Evolutionary conservation across 2,329 filamentous ascomycete genomes (phyloP).

Genomic region (Acrodontium crateriforme): DNA sequence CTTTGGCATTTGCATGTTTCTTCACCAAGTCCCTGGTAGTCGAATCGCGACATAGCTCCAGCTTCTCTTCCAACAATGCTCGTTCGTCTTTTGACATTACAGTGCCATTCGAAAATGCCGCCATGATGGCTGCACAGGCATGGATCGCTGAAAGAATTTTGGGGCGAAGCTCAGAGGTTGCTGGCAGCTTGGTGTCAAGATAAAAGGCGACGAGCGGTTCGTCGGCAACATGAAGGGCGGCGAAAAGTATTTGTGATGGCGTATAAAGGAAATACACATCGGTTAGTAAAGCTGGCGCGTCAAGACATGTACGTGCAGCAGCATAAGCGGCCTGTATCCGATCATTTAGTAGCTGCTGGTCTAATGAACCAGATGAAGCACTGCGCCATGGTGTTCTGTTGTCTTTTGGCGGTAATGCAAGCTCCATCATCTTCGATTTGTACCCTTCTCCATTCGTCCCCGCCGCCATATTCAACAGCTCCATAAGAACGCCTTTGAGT

Average conservation of each 20-base stretch:
- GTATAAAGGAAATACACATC: conserved; percentile 97
- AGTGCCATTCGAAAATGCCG: conserved; percentile 10
- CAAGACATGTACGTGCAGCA: conserved; percentile 56
- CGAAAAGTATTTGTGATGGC: conserved; percentile 84
- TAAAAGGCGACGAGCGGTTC: conserved; percentile 41
- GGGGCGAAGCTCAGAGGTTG: conserved; percentile 7
- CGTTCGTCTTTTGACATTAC: conserved; percentile 21
- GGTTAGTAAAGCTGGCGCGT: conserved; percentile 65
- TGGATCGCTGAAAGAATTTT: conserved; percentile 27
- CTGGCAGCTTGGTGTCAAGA: conserved; percentile 29
- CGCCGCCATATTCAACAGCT: conserved; percentile 55
- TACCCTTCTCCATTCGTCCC: conserved; percentile 31
- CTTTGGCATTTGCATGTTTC: conserved; percentile 48
- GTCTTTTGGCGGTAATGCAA: conserved; percentile 5
- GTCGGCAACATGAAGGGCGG: conserved; percentile 65
- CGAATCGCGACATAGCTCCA: conserved; percentile 61
- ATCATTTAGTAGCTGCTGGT: conserved; percentile 19
- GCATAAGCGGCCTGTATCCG: conserved; percentile 52
- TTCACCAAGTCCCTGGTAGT: conserved; percentile 60
- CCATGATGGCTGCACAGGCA: conserved; percentile 28
- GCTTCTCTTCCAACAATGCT: conserved; percentile 44
- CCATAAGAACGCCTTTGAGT: conserved; percentile 74
- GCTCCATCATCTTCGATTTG: conserved; percentile 10
- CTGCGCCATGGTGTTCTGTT: conserved; percentile 12
- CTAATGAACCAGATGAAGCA: conserved; percentile 2